Conservation (phyloP, 202 grass and related monocot species). For the Brachypodium distachyon region DNA sequence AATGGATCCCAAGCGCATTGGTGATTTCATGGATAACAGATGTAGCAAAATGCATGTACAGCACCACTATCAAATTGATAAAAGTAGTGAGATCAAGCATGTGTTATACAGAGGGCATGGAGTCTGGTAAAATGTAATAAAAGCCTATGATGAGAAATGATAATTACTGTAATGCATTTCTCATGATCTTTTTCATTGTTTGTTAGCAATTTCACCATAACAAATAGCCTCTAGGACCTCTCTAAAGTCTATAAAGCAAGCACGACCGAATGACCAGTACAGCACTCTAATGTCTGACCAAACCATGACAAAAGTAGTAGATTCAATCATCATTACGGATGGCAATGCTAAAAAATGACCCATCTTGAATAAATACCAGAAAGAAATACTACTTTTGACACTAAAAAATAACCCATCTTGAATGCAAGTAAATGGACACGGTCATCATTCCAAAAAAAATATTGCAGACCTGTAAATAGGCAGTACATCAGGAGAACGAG, state of each 20-base stretch:
- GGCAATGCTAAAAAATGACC: too few species aligned
- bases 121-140: not conserved
- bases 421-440: too few species aligned
- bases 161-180: not conserved
- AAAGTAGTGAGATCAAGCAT: not conserved
- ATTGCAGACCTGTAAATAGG: slow-evolving; percentile 63
- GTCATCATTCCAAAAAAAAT: too few species aligned
- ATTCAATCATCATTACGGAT: too few species aligned
- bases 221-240: not conserved
- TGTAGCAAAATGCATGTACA: slow-evolving; percentile 96
- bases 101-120: not conserved
- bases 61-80: slow-evolving; percentile 47
- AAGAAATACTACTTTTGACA: not conserved
- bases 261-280: not conserved
- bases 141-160: not conserved
- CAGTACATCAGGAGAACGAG: slow-evolving; percentile 87
- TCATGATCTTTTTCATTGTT: too few species aligned
- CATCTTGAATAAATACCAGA: not conserved
- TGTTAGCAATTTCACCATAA: not conserved
- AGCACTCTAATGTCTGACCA: not conserved
- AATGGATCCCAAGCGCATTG: slow-evolving; percentile 84
- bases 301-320: not conserved
- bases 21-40: slow-evolving; percentile 98
- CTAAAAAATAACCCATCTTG: not conserved
- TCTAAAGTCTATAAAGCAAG: not conserved